These are phyloP conservation scores for Talaromyces proteolyticus DNA, from an alignment of 495 filamentous ascomycete genomes.

Conservation along the genomic window DNA sequence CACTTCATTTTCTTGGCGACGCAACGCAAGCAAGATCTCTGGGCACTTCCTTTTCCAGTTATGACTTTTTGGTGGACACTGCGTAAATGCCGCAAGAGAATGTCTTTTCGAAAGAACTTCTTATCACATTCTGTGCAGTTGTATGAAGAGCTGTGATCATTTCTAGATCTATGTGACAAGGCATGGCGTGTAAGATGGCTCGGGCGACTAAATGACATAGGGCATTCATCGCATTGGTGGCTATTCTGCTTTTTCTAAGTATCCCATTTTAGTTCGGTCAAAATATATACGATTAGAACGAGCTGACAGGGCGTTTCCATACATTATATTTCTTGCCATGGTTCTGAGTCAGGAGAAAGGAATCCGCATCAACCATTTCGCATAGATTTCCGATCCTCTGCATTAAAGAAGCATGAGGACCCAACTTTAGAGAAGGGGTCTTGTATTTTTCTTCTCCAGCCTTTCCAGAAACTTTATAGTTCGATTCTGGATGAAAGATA, in stretches of 20 bases:
- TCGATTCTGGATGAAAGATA: neutral
- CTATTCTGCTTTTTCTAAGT: neutral
- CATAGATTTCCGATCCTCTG: neutral
- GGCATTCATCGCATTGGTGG: constrained; percentile 2
- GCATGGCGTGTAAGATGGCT: constrained; percentile 4
- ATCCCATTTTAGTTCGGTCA: neutral
- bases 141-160: neutral
- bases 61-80: neutral
- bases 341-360: neutral
- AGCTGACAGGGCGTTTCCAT: neutral
- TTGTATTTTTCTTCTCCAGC: neutral
- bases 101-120: neutral
- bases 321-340: neutral
- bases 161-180: neutral
- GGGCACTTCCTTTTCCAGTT: neutral
- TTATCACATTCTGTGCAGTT: constrained; percentile 1
- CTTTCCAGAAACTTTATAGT: neutral
- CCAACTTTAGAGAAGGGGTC: neutral
- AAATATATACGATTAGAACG: neutral
- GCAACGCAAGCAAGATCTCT: constrained; percentile 2
- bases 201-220: neutral
- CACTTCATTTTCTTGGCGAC: constrained; percentile 1
- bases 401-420: neutral
- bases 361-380: neutral
- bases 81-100: constrained; percentile 3